Evolutionary conservation across 2,329 filamentous ascomycete species (phyloP), one percentile per base, ranked within the genome.

Genomic region (Diaporthe batatas): DNA sequence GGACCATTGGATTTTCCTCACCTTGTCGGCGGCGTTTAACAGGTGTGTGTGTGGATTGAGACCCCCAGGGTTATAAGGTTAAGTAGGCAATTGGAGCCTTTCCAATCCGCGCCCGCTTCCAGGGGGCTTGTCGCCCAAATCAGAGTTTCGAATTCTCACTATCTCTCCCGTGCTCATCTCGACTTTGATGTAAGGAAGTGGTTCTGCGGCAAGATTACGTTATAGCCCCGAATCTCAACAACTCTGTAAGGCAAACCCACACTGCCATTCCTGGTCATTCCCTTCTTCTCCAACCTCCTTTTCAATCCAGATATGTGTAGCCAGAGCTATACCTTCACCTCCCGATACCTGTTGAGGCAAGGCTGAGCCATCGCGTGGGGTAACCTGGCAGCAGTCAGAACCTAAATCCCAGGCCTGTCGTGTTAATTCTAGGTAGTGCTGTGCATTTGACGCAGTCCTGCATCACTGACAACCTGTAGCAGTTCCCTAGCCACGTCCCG

Each of bases 351-450:
- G 68, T n/a, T n/a, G 42, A 47, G 32, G 36, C 55, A 62, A 62
- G 68, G 68, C 44, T 54, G 44, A 62, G 57, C 12, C 11, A 25
- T 3, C 12, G 44, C 47, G 47, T 67, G 62, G 62, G 62, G 62
- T 67, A 67, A 67, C 62, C 47, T 67, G n/a, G 62, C 36, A n/a
- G n/a, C 32, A 39, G 47, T 67, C 47, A 67, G 47, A 67, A 53
- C 62, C 62, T 67, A 67, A 53, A 51, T 21, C 47, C 62, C 47
- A 12, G 62, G 29, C 62, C 47, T 67, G 14, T 53, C 44, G 47
- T 53, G 47, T 51, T 21, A 12, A 23, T 25, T 29, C 62, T 67
- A 7, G n/a, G 51, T 29, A 39, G 62, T 67, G 62, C 62, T 53
- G 39, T 32, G 32, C 47, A n/a, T 42, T 65, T 25, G 21, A 25